phyloP scores from a whole-genome alignment of 345 rosid species.

The Syzygium oleosum region DNA sequence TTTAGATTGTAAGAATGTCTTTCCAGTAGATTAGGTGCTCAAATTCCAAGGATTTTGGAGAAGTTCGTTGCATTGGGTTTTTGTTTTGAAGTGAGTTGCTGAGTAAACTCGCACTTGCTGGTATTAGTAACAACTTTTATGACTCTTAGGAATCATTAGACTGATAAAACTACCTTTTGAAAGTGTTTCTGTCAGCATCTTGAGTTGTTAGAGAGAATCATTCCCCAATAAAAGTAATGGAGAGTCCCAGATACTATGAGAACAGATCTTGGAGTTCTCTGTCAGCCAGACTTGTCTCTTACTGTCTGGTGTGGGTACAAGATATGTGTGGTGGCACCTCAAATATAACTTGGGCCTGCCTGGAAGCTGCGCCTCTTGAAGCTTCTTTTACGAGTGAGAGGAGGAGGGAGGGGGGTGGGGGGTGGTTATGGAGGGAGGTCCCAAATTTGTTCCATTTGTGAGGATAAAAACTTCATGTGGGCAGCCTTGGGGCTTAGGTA shows the following conservation, averaged over 20 bases:
- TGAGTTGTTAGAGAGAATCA: neutral
- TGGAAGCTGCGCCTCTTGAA: neutral
- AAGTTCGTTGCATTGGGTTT: neutral
- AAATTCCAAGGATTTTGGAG: neutral
- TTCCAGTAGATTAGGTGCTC: neutral
- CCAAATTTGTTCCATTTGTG: neutral
- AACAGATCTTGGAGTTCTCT: neutral
- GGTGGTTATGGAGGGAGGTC: too few relatives aligned
- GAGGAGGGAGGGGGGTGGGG: neutral
- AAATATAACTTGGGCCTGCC: neutral
- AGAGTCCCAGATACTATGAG: neutral
- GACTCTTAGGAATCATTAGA: too few relatives aligned
- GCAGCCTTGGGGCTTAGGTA: too few relatives aligned
- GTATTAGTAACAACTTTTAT: too few relatives aligned
- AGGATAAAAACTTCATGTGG: neutral
- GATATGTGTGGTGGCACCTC: neutral
- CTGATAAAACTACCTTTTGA: neutral
- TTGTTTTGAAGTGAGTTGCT: neutral
- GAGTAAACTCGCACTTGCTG: neutral
- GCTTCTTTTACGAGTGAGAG: neutral
- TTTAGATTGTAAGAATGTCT: neutral
- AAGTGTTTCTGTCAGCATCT: neutral
- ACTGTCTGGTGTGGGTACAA: neutral
- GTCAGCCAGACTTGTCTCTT: neutral
- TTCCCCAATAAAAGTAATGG: neutral